phyloP scores from a whole-genome alignment of 345 rosid species.

The Populus davidiana region DNA sequence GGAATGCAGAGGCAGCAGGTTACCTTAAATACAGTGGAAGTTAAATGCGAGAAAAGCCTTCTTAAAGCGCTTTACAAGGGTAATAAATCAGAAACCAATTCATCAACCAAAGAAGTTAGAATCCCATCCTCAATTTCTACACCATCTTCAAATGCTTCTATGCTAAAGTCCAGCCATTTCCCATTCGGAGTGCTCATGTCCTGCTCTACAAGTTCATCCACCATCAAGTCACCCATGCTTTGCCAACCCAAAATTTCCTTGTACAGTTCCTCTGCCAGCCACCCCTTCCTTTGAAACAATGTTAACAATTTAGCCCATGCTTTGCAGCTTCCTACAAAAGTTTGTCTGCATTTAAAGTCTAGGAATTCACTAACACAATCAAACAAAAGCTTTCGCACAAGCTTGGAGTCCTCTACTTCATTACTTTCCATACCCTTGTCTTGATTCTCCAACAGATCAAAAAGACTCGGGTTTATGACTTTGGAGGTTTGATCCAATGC shows the following conservation, averaged over 20 bases:
- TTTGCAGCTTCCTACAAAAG: constrained; percentile 46
- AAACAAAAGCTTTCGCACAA: constrained; percentile 49
- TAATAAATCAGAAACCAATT: constrained; percentile 54
- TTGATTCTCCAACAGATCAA: constrained; percentile 47
- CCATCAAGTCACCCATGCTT: constrained; percentile 58
- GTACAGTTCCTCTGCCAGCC: constrained; percentile 60
- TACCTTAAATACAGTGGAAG: not conserved
- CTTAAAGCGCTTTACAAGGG: not conserved
- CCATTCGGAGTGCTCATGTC: constrained; percentile 68
- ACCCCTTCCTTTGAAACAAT: constrained; percentile 37
- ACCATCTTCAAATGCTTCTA: constrained; percentile 66
- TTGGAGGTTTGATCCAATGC: constrained; percentile 37
- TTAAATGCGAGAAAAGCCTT: not conserved
- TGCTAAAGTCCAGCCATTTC: constrained; percentile 65
- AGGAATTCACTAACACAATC: constrained; percentile 55
- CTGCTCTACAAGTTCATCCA: constrained; percentile 76
- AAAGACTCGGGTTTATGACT: constrained; percentile 39
- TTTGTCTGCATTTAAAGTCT: constrained; percentile 30
- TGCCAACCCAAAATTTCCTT: constrained; percentile 52
- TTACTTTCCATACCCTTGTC: constrained; percentile 19
- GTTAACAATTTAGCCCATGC: constrained; percentile 36
- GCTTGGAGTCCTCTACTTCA: constrained; percentile 39
- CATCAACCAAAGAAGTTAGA: constrained; percentile 62
- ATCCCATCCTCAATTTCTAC: constrained; percentile 56
- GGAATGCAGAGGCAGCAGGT: not conserved